Evolutionary conservation across 495 filamentous ascomycete species (phyloP).

Genomic region (Cladorrhinum samala): DNA sequence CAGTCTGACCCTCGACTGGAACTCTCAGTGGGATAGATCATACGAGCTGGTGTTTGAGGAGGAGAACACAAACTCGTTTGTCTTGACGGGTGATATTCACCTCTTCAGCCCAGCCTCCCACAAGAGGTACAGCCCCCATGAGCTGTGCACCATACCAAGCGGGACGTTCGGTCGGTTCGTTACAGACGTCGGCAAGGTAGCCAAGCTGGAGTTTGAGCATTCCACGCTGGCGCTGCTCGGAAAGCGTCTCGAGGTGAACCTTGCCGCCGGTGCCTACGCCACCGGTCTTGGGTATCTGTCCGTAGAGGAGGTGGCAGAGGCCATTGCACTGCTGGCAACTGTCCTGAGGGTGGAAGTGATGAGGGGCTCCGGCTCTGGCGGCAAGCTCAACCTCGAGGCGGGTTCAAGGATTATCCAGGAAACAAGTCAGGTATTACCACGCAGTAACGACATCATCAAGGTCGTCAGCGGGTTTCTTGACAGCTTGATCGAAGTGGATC

Average conservation of each 20-base stretch:
- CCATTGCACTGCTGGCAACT: constrained; percentile 36
- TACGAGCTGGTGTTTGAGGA: constrained; percentile 77
- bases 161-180: constrained; percentile 66
- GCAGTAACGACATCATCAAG: constrained; percentile 69
- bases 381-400: constrained; percentile 26
- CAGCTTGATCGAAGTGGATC: constrained; percentile 58
- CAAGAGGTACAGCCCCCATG: constrained; percentile 27
- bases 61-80: constrained; percentile 67
- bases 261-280: constrained; percentile 33
- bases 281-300: constrained; percentile 28
- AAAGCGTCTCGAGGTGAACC: constrained; percentile 57
- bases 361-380: constrained; percentile 17
- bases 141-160: constrained; percentile 48
- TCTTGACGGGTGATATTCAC: constrained; percentile 45
- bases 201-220: constrained; percentile 61
- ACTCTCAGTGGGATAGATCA: constrained; percentile 46
- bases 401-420: constrained; percentile 54
- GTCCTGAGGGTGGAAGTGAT: constrained; percentile 35
- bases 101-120: constrained; percentile 42
- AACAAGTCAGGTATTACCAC: constrained; percentile 65
- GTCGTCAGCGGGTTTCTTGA: constrained; percentile 84
- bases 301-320: constrained; percentile 34
- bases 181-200: constrained; percentile 50
- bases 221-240: constrained; percentile 74
- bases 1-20: constrained; percentile 61